phyloP scores from a whole-genome alignment of 225 moss, liverwort and hornwort species.

The Marchantia polymorpha region DNA sequence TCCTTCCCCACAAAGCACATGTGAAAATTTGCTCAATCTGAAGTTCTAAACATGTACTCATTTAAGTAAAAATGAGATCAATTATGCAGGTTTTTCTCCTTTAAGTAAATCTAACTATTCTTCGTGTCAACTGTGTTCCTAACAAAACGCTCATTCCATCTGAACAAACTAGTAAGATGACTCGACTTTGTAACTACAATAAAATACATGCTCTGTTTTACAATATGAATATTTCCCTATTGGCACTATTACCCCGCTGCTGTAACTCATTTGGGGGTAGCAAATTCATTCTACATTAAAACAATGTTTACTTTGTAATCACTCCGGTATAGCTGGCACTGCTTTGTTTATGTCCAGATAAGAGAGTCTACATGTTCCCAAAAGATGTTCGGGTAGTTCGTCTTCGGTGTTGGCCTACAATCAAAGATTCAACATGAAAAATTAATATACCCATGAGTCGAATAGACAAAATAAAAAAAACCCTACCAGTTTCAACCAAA shows the following conservation, averaged over 20 bases:
- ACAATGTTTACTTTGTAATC: not conserved
- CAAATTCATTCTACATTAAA: not conserved
- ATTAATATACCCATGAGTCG: too few relatives aligned
- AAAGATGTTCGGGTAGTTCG: slow-evolving; percentile 84
- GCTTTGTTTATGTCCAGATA: slow-evolving; percentile 91
- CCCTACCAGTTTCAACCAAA: too few relatives aligned
- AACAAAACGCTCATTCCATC: too few relatives aligned
- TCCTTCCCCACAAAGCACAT: too few relatives aligned
- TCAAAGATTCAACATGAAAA: not conserved
- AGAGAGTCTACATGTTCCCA: slow-evolving; percentile 84
- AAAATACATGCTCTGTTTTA: slow-evolving; percentile 4
- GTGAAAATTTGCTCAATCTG: too few relatives aligned
- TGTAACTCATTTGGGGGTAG: not conserved
- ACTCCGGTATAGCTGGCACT: slow-evolving; percentile 46
- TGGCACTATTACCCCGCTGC: slow-evolving; percentile 5
- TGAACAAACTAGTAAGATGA: not conserved
- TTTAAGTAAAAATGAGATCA: too few relatives aligned
- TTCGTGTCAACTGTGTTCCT: too few relatives aligned
- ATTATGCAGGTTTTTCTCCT: too few relatives aligned
- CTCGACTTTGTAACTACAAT: not conserved
- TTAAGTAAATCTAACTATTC: too few relatives aligned
- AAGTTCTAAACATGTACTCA: too few relatives aligned
- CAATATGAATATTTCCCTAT: not conserved
- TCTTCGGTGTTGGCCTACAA: slow-evolving; percentile 85
- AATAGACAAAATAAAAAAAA: not conserved